Conservation (phyloP, 352 stramenopile species). For the Globisporangium carolinianum region DNA sequence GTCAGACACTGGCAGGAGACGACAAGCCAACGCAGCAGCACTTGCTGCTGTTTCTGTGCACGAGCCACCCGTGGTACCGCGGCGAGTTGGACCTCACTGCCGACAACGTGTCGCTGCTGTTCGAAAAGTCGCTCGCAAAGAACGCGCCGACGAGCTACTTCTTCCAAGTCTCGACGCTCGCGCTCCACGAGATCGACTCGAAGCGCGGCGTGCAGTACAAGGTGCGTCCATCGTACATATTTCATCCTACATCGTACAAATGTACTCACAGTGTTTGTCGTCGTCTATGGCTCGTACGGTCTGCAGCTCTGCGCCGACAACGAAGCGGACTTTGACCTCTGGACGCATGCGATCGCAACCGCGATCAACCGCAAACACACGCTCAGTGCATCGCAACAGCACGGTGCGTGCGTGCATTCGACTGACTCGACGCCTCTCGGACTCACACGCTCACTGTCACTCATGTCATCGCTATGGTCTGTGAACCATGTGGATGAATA, state of each 20-base stretch:
- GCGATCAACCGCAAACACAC: constrained; percentile 72
- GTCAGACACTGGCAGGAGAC: background rate
- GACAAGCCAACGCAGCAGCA: constrained; percentile 29
- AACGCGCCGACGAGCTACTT: constrained; percentile 79
- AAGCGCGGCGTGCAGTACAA: constrained; percentile 84
- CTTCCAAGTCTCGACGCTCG: constrained; percentile 77
- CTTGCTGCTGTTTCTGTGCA: constrained; percentile 66
- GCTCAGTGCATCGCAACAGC: constrained; percentile 12
- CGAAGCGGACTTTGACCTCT: constrained; percentile 71
- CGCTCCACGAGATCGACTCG: constrained; percentile 69
- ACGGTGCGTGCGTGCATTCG: background rate
- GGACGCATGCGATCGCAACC: constrained; percentile 69
- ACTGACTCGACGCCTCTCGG: background rate
- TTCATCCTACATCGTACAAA: too few relatives aligned
- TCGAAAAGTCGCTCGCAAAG: constrained; percentile 71
- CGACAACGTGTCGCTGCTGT: constrained; percentile 69
- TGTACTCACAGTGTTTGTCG: background rate
- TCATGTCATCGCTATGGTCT: background rate
- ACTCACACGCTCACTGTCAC: too few relatives aligned
- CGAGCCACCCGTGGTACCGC: constrained; percentile 73
- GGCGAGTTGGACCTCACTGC: constrained; percentile 70
- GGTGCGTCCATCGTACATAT: constrained; percentile 17
- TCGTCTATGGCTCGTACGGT: too few relatives aligned
- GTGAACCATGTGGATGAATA: background rate
- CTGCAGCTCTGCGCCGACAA: constrained; percentile 61